Evolutionary conservation across 75 land plant genomes (phyloP).

Genomic region (Sequoia sempervirens): DNA sequence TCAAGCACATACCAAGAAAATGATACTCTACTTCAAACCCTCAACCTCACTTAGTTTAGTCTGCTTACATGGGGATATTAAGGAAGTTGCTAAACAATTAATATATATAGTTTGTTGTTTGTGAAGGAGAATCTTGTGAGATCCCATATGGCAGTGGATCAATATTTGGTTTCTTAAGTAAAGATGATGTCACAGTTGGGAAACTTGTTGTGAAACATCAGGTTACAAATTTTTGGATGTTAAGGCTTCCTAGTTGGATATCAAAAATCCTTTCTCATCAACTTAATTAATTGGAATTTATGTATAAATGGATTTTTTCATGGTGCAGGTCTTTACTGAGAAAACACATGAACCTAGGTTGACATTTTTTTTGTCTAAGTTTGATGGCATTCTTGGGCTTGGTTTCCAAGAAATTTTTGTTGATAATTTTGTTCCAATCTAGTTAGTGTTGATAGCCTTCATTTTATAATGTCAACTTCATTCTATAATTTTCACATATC

Average conservation of each 20-base stretch:
- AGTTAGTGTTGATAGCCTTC: conserved; percentile 46
- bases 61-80: not conserved
- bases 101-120: conserved; percentile 9
- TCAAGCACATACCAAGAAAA: no score
- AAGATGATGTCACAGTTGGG: conserved; percentile 52
- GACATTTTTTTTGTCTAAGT: no score
- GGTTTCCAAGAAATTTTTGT: conserved; percentile 78
- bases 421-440: conserved; percentile 62
- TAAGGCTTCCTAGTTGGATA: not conserved
- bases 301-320: not conserved
- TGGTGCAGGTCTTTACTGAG: conserved; percentile 70
- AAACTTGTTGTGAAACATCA: conserved; percentile 46
- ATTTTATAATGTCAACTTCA: no score
- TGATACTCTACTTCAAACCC: no score
- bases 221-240: conserved; percentile 17
- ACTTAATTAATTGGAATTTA: not conserved
- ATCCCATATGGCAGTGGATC: conserved; percentile 60
- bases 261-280: not conserved
- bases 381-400: no score
- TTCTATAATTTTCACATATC: no score
- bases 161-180: conserved; percentile 45
- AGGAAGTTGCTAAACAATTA: not conserved
- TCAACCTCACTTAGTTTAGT: not conserved
- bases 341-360: conserved; percentile 76
- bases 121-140: conserved; percentile 40